A percentile compares a stretch with the other conserved stretches of the same genome.
Evolutionary conservation across 108 stramenopile genomes (phyloP).

Genomic region (Cyclostephanos invisitatus): DNA sequence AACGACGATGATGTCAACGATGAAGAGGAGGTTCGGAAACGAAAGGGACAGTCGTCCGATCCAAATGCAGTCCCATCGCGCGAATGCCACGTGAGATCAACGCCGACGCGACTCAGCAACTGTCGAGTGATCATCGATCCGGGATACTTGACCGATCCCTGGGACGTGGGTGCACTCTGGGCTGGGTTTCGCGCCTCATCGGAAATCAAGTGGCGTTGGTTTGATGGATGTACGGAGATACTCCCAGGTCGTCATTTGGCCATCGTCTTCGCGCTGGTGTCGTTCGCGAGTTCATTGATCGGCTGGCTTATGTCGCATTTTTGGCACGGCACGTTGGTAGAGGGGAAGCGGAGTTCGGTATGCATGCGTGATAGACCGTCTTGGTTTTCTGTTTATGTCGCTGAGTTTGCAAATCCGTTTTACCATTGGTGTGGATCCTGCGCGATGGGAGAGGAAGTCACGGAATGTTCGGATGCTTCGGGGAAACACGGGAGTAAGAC

Average conservation of each 20-base stretch:
- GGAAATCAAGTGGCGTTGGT: constrained; percentile 15
- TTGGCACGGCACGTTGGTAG: background rate
- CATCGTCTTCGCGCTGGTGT: background rate
- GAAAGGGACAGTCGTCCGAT: background rate
- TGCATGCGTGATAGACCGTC: constrained; percentile 3
- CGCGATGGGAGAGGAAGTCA: constrained; percentile 50
- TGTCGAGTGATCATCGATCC: constrained; percentile 52
- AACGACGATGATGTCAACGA: background rate
- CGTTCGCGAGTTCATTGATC: constrained; percentile 13
- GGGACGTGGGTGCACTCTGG: constrained; percentile 52
- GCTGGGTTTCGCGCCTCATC: constrained; percentile 32
- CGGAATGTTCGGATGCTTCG: background rate
- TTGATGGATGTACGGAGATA: constrained; percentile 21
- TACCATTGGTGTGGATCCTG: constrained; percentile 83
- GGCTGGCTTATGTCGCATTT: background rate
- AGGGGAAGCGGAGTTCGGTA: background rate
- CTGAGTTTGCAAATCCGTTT: constrained; percentile 64
- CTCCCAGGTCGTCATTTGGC: constrained; percentile 26
- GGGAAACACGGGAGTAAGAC: background rate
- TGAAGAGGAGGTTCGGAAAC: background rate
- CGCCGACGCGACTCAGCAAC: constrained; percentile 41
- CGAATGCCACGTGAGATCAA: constrained; percentile 39
- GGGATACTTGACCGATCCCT: constrained; percentile 54
- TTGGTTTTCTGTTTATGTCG: constrained; percentile 49
- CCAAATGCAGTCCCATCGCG: constrained; percentile 30